These are phyloP conservation scores for Drechslerella dactyloides DNA, from an alignment of 2,329 filamentous ascomycete species.

Conservation along the genomic window DNA sequence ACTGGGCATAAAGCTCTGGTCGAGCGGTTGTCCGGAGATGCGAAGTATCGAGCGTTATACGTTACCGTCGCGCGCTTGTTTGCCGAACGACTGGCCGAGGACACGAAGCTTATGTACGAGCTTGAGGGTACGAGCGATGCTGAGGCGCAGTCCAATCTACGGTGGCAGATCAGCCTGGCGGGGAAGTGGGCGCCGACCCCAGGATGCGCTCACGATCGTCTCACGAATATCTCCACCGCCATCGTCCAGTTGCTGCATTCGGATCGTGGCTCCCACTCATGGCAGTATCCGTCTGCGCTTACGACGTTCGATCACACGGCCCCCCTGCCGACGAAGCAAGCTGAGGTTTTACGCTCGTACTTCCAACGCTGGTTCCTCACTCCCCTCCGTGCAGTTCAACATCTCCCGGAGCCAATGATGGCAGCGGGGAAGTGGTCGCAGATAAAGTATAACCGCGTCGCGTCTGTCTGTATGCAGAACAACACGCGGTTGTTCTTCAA, in stretches of 20 bases:
- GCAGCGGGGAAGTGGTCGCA: constrained; percentile 60
- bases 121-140: constrained; percentile 58
- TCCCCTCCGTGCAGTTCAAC: constrained; percentile 64
- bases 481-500: constrained; percentile 62
- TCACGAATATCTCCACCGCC: constrained; percentile 65
- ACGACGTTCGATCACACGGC: constrained; percentile 11
- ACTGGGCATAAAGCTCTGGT: constrained; percentile 60
- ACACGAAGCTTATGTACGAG: constrained; percentile 59
- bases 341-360: constrained; percentile 20
- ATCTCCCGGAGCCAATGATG: constrained; percentile 65
- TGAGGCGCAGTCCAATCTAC: constrained; percentile 57
- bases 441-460: constrained; percentile 67
- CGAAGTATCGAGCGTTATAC: constrained; percentile 64
- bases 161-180: constrained; percentile 63
- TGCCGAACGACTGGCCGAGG: constrained; percentile 62
- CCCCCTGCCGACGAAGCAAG: constrained; percentile 12
- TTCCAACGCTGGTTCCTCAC: constrained; percentile 63
- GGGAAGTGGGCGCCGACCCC: constrained; percentile 68
- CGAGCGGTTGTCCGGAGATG: constrained; percentile 59
- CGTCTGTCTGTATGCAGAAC: constrained; percentile 66
- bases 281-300: constrained; percentile 24
- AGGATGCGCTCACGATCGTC: constrained; percentile 65
- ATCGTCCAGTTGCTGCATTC: constrained; percentile 63
- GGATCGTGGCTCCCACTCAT: constrained; percentile 34
- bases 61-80: constrained; percentile 65